Base-by-base conservation (phyloP, 1,284 basidiomycete species). In the Ceratorhiza oryzae-sativae region DNA sequence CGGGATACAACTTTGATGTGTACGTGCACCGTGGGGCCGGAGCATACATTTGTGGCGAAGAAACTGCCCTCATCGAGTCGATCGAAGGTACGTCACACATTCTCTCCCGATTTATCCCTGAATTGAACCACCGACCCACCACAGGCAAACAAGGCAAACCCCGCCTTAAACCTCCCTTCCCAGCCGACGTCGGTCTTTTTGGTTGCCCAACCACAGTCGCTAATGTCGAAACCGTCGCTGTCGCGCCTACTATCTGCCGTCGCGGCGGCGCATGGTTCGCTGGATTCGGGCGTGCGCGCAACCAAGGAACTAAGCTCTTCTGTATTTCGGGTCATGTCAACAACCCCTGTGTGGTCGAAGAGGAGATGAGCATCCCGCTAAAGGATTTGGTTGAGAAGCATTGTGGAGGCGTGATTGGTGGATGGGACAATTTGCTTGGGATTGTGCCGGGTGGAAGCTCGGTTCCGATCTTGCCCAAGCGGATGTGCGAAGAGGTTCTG, bases 11-110 rank as follows among this genome's bases (percentile, higher is more conserved):
- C 51, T 98, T 98, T 81, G 97, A 99, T 79, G 94, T 99, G 55
- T 98, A 98, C 82, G 83, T 99, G 20, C 97, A 98, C 82, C 94
- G 95, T 74, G 97, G 96, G 27, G 96, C 97, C 10, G 97, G 97
- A 73, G 97, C 97, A 39, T 98, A 98, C 84, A 97, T 99, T 75
- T 99, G 97, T 80, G 97, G 97, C 53, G 97, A 99, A 84, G 97
- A 98, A 84, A 99, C 97, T 0, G 97, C 97, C 0, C 85, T 98
- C 36, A 98, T 99, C 79, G 96, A 99, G 84, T 94, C 91, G 75
- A 82, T 99, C 73, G 97, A 99, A 83, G 91, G 68, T 71, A 41
- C 20, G 9, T 51, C 30, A 1, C 13, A 42, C 27, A 36, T 34
- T 42, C 36, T 30, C 3, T 23, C n/a, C n/a, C n/a, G n/a, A n/a